Base-by-base conservation (phyloP, 2,329 filamentous ascomycete genomes). In the Sarocladium kiliense region DNA sequence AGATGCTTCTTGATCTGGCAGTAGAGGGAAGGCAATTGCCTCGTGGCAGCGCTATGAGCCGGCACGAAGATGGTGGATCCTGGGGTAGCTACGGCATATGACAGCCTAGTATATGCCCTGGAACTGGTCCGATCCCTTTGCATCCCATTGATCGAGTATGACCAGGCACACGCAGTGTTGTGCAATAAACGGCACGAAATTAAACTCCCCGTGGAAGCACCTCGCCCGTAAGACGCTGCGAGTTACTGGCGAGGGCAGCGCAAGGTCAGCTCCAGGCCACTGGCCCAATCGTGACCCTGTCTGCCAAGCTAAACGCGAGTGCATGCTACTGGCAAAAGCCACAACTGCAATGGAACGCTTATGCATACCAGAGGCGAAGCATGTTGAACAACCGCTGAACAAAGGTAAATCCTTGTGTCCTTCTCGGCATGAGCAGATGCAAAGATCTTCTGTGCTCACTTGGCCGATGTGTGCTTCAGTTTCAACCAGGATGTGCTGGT, bases 41-140 rank as follows among this genome's bases (percentile, higher is more conserved):
- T 51, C 47, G 47, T 51, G 47, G 47, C 47, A 51, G 27, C 47
- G 47, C 47, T 19, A 36, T 36, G 27, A 51, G 47, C 47, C 47
- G 47, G 47, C 30, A 27, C 47, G 30, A 51, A 32, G 6, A 14
- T 19, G 47, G 47, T 51, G 47, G 47, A 51, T 51, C 47, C 47
- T 51, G 47, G 47, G 47, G 47, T 51, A 51, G 47, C n/a, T 27
- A 51, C 47, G 47, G 47, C 47, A 51, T 51, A 51, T 51, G 19
- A 51, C 4, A 3, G 27, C 30, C 47, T 36, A 51, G 47, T 36
- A 51, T 51, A 51, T 18, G 47, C 47, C 47, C n/a, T 34, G 4
- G 47, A 32, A 36, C 30, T 51, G 47, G 26, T 36, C 16, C 27
- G 47, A 36, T 51, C 44, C 23, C 12, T 30, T 47, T 30, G 47